These are phyloP conservation scores for Backusella liffmaniae DNA, from an alignment of 192 early-diverging fungal genomes.

Conservation along the genomic window DNA sequence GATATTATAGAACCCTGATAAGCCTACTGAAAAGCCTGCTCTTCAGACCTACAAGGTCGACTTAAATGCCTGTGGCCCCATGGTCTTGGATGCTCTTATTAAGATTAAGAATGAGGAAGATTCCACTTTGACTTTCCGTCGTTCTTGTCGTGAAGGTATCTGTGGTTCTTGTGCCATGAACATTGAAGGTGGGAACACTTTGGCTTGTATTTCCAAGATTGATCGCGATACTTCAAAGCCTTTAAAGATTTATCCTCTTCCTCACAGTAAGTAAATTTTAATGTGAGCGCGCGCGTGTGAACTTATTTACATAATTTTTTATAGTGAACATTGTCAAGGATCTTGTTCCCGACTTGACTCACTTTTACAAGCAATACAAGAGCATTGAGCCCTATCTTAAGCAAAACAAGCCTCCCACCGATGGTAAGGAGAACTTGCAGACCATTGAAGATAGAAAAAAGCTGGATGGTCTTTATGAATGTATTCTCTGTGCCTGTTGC, in stretches of 20 bases:
- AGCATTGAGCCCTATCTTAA: slow-evolving; percentile 95
- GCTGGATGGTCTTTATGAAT: slow-evolving; percentile 93
- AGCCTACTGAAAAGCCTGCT: slow-evolving; percentile 82
- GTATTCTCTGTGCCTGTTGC: slow-evolving; percentile 97
- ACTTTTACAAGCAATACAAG: slow-evolving; percentile 98
- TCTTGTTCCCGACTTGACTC: slow-evolving; percentile 92
- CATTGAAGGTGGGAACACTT: slow-evolving; percentile 93
- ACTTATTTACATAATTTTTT: neutral
- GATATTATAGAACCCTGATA: slow-evolving; percentile 75
- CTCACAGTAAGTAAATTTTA: slow-evolving; percentile 66
- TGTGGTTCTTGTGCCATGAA: slow-evolving; percentile 99
- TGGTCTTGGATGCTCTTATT: slow-evolving; percentile 94
- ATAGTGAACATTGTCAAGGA: slow-evolving; percentile 94
- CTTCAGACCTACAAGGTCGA: slow-evolving; percentile 89
- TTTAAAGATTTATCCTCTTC: slow-evolving; percentile 93
- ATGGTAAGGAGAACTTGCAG: slow-evolving; percentile 88
- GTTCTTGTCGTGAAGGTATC: slow-evolving; percentile 96
- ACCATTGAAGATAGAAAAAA: slow-evolving; percentile 93
- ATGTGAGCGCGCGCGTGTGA: neutral
- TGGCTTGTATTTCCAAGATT: slow-evolving; percentile 91
- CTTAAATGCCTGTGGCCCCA: slow-evolving; percentile 91
- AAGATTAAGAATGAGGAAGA: slow-evolving; percentile 98
- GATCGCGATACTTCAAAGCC: slow-evolving; percentile 65
- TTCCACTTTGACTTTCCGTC: slow-evolving; percentile 91
- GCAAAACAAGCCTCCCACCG: slow-evolving; percentile 67